Evolutionary conservation across 2,329 filamentous ascomycete genomes (phyloP).

Genomic region (Clonostachys chloroleuca): DNA sequence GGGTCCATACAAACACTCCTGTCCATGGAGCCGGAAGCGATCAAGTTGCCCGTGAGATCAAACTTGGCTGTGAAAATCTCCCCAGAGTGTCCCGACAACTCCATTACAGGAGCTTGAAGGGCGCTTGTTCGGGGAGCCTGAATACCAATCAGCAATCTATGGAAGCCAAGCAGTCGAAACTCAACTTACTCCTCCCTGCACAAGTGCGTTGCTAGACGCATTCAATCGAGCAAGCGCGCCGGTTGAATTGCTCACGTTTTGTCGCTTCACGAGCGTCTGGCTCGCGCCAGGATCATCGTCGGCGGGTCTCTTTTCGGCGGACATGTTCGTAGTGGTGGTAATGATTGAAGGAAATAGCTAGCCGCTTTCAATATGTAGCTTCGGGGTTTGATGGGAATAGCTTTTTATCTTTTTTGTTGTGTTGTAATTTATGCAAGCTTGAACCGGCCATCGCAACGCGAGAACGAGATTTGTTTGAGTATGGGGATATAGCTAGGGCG

Average conservation of each 20-base stretch:
- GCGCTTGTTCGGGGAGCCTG: constrained; percentile 77
- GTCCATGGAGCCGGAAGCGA: constrained; percentile 95
- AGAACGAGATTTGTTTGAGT: too few species aligned
- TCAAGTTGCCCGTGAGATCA: constrained; percentile 79
- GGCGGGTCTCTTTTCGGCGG: constrained; percentile 88
- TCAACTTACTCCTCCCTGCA: constrained; percentile 45
- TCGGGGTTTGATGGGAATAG: constrained; percentile 3
- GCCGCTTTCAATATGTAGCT: constrained; percentile 31
- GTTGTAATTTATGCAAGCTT: too few species aligned
- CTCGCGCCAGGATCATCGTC: constrained; percentile 74
- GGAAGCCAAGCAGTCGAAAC: neutral
- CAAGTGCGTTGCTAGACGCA: constrained; percentile 41
- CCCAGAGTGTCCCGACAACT: constrained; percentile 75
- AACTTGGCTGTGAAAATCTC: constrained; percentile 92
- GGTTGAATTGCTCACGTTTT: constrained; percentile 57
- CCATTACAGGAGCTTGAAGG: constrained; percentile 89
- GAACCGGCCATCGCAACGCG: too few species aligned
- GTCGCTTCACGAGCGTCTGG: constrained; percentile 84
- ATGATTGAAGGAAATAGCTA: constrained; percentile 55
- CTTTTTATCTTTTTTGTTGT: neutral
- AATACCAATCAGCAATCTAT: constrained; percentile 6
- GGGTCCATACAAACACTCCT: constrained; percentile 71
- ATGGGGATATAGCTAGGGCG: too few species aligned
- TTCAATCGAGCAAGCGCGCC: constrained; percentile 46
- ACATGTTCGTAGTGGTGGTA: constrained; percentile 50